Evolutionary conservation across 352 stramenopile species (phyloP), one percentile per base, ranked within the genome.

Genomic region (Phytopythium delawarense): DNA sequence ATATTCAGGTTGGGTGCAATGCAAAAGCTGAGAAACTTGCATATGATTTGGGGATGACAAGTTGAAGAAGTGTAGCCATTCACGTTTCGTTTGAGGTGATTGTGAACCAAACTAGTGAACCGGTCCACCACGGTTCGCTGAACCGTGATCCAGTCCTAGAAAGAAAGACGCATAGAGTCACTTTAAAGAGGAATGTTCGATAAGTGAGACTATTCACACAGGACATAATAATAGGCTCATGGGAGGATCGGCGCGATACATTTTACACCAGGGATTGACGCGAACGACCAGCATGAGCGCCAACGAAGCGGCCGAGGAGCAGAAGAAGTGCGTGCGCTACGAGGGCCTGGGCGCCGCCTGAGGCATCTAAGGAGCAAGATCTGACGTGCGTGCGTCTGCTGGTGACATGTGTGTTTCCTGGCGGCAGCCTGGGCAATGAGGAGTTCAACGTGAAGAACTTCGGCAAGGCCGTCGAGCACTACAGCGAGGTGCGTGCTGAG

Each of bases 361-460:
- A 25, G 7, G 42, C 1, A 7, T n/a, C 16, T 18, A 13, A 57
- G 50, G 15, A 28, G 45, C 2, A 6, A 42, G 48, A 8, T 12
- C 53, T 61, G 51, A 59, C 40, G 34, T 23, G 21, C 23, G 46
- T 12, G 23, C 23, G 4, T 52, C 25, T 37, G 12, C 8, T 12
- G 18, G 20, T 23, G 34, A 8, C 7, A 20, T 20, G 16, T 61
- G 54, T 48, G 8, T 59, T 32, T 9, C 21, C 5, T 57, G n/a
- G 39, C 20, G 39, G 45, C 51, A 90, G 79, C 23, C 73, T 94
- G 34, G 85, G 85, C 28, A 94, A 94, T 63, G 82, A 92, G 48
- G 85, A 94, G 67, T 94, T 94, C 68, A 94, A 91, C 61, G 63
- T 80, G 50, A 94, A 94, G 70, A 91, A 88, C 78, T 93, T 90